Evolutionary conservation across 169 alveolate genomes (phyloP).

Genomic region (Cyclospora cayetanensis): DNA sequence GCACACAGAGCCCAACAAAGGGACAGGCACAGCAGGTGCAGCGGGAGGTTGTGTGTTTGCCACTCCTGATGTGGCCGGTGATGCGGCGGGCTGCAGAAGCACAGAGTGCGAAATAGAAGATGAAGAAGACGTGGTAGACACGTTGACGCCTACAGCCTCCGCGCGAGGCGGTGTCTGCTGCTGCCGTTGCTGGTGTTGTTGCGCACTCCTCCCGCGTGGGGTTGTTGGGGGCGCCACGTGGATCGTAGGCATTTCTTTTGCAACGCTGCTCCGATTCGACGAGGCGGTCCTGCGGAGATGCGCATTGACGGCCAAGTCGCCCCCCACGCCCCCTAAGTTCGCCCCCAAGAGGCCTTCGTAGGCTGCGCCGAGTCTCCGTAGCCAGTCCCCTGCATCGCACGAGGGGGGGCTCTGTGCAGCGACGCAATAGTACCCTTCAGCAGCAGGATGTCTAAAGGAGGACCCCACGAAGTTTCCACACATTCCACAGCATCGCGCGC

Average conservation of each 20-base stretch:
- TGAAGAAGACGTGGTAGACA: too few relatives aligned
- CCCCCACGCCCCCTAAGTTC: neutral
- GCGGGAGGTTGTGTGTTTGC: neutral
- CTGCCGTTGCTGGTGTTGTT: neutral
- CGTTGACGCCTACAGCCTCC: neutral
- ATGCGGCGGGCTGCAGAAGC: neutral
- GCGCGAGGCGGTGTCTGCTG: neutral
- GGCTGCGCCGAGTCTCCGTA: neutral
- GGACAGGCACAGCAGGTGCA: conserved; percentile 30
- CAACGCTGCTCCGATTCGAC: neutral
- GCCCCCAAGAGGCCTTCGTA: neutral
- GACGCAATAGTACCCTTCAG: neutral
- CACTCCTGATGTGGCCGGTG: neutral
- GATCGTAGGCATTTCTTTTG: neutral
- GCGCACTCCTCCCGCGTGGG: neutral
- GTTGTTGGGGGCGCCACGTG: neutral
- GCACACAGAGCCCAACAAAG: conserved; percentile 15
- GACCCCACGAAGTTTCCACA: neutral
- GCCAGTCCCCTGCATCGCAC: neutral
- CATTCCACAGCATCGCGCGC: neutral
- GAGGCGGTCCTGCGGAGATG: neutral
- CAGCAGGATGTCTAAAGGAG: neutral
- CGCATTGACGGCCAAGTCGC: too few relatives aligned
- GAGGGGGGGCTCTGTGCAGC: conserved; percentile 31
- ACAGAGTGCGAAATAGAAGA: neutral